Base-by-base conservation (phyloP, 1,284 basidiomycete species). In the Gymnopus androsaceus region DNA sequence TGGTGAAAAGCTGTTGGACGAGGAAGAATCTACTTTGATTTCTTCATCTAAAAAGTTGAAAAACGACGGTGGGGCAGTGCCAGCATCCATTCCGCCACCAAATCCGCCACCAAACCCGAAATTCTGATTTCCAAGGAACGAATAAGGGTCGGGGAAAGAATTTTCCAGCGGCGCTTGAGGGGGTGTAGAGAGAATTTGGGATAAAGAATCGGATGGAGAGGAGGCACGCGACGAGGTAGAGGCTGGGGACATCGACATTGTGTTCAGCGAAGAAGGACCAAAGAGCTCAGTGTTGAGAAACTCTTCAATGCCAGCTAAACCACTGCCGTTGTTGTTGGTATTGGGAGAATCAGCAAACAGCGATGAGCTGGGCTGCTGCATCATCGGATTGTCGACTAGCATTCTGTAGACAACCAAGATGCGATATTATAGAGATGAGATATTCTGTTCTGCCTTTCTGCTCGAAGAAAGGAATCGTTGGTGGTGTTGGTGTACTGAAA, bases 241-340 rank as follows among this genome's bases (percentile, higher is more conserved):
- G 23, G 28, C 51, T 19, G 23, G 57, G 37, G 46, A 48, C 46
- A 48, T 48, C 17, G 53, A 51, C 19, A 42, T 44, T 11, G 55
- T 49, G 8, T 42, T 21, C n/a, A 48, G 51, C 12, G 52, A 51
- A 12, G 52, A 54, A 9, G 57, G 45, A 36, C 45, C 49, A 37
- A 58, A 58, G n/a, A 58, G 57, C n/a, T 58, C 57, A 17, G 57
- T 58, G 21, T 58, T 51, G 54, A 58, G 44, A 37, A 51, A 58
- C 21, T 58, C 57, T 51, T 54, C 54, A 19, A 58, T 19, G 31
- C 55, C 57, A n/a, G 15, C n/a, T n/a, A n/a, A n/a, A n/a, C n/a
- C n/a, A n/a, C n/a, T n/a, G n/a, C n/a, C n/a, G n/a, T n/a, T n/a
- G n/a, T n/a, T n/a, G n/a, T n/a, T n/a, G n/a, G n/a, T n/a, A n/a